Base-by-base conservation (phyloP, 2,329 filamentous ascomycete genomes). In the Plectosphaerella cucumerina region DNA sequence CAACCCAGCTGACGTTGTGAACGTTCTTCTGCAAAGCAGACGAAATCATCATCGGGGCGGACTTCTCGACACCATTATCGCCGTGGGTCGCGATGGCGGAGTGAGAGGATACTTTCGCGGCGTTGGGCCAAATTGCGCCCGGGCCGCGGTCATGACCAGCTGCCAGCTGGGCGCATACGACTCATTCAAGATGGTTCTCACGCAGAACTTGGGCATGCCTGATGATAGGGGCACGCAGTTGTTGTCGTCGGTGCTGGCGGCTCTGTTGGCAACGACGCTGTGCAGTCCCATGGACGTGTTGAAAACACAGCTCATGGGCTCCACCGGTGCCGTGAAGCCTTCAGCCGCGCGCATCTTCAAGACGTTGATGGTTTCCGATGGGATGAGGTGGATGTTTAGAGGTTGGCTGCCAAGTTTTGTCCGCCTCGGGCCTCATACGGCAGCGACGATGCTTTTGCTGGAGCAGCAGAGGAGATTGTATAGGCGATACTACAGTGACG, bases 221-320 rank as follows among this genome's bases (percentile, higher is more conserved):
- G 44, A 47, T 11, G 26, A 9, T 12, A 8, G 26, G 6, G 17
- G 26, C 11, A 47, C 44, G 18, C 44, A 47, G 22, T 8, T 47
- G 17, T 26, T 47, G n/a, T 17, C 44, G 12, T 47, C 44, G 2
- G 17, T 47, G 15, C 26, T 47, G 44, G 44, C 44, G 31, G 31
- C 26, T 12, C 10, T 47, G 18, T 14, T 47, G 17, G 44, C 44
- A 10, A 47, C 44, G 31, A 47, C 44, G 9, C 10, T 47, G 15
- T 47, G 44, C 34, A 35, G 44, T 20, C 44, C 44, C 17, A 18
- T 47, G 5, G 44, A 47, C n/a, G 44, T 47, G 17, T 18, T 47
- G 17, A 47, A 47, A 17, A 47, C 44, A 14, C 44, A 34, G 18
- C 20, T 34, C 10, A 47, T 47, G 44, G 21, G 44, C 17, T 47